Evolutionary conservation across 2,329 filamentous ascomycete genomes (phyloP).

Genomic region (Clathrospora elynae): DNA sequence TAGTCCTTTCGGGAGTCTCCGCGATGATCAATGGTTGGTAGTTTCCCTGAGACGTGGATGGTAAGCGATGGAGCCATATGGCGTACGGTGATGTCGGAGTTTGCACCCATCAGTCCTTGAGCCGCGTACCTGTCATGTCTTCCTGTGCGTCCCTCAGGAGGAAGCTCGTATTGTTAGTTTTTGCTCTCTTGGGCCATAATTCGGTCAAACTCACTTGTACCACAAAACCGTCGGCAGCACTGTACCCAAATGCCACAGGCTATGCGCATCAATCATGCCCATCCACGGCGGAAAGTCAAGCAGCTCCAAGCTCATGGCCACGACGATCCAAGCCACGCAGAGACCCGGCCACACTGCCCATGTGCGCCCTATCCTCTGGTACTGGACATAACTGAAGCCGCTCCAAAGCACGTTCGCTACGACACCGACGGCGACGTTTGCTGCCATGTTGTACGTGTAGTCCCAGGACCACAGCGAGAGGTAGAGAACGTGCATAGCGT

Average conservation of each 20-base stretch:
- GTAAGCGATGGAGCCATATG: conserved; percentile 26
- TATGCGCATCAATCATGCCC: conserved; percentile 88
- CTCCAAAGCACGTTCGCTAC: conserved; percentile 85
- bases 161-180: conserved; percentile 63
- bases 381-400: conserved; percentile 77
- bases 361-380: conserved; percentile 68
- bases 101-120: conserved; percentile 64
- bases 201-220: conserved; percentile 77
- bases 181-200: conserved; percentile 10
- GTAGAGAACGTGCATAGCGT: conserved; percentile 78
- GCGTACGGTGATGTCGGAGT: conserved; percentile 2
- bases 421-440: conserved; percentile 82
- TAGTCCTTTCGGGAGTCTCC: conserved; percentile 22
- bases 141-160: conserved; percentile 83
- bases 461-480: conserved; percentile 87
- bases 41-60: conserved; percentile 25
- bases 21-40: conserved; percentile 28
- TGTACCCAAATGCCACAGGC: conserved; percentile 93
- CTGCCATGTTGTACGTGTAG: conserved; percentile 97
- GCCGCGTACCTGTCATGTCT: conserved; percentile 73
- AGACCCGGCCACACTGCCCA: conserved; percentile 92
- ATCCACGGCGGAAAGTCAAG: conserved; percentile 88
- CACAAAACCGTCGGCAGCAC: conserved; percentile 85
- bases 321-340: conserved; percentile 87
- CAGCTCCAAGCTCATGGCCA: conserved; percentile 94